A percentile compares a stretch with the other conserved stretches of the same genome.
phyloP scores from a whole-genome alignment of 2,329 filamentous ascomycete genomes.

The Lachnellula arida region DNA sequence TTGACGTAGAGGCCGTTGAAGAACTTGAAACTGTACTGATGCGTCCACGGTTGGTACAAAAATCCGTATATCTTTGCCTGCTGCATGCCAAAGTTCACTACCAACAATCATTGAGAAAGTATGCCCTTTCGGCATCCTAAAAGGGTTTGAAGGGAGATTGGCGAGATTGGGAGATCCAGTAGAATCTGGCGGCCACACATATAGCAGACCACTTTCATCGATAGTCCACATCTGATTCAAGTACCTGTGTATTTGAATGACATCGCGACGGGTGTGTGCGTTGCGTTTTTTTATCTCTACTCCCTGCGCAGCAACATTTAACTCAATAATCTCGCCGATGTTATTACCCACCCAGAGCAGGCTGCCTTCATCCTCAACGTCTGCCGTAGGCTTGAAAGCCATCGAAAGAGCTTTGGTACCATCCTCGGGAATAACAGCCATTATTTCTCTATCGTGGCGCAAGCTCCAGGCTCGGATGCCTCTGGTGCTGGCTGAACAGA shows the following conservation, averaged over 20 bases:
- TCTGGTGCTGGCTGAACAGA: conserved; percentile 77
- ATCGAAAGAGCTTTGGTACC: conserved; percentile 76
- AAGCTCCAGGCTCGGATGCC: conserved; percentile 87
- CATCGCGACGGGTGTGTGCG: conserved; percentile 72
- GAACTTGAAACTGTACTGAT: conserved; percentile 67
- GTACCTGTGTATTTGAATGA: conserved; percentile 81
- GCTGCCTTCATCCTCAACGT: conserved; percentile 74
- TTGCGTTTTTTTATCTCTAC: conserved; percentile 63
- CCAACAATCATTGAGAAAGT: conserved; percentile 86
- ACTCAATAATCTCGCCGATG: conserved; percentile 80
- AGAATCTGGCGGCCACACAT: conserved; percentile 77
- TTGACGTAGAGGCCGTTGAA: conserved; percentile 64
- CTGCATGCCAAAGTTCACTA: conserved; percentile 80
- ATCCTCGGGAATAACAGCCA: conserved; percentile 81
- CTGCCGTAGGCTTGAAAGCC: conserved; percentile 76
- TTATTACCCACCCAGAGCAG: conserved; percentile 88
- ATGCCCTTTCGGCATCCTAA: conserved; percentile 73
- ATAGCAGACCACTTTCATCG: conserved; percentile 81
- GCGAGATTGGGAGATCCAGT: conserved; percentile 69
- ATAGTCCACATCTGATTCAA: conserved; percentile 90
- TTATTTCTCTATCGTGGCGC: conserved; percentile 71
- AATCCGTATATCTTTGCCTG: conserved; percentile 80
- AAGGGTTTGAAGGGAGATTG: conserved; percentile 63
- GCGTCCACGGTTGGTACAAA: conserved; percentile 70
- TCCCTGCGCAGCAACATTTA: conserved; percentile 72